phyloP scores from a whole-genome alignment of 176 grass and related monocot genomes.

The maize (Zea mays) region DNA sequence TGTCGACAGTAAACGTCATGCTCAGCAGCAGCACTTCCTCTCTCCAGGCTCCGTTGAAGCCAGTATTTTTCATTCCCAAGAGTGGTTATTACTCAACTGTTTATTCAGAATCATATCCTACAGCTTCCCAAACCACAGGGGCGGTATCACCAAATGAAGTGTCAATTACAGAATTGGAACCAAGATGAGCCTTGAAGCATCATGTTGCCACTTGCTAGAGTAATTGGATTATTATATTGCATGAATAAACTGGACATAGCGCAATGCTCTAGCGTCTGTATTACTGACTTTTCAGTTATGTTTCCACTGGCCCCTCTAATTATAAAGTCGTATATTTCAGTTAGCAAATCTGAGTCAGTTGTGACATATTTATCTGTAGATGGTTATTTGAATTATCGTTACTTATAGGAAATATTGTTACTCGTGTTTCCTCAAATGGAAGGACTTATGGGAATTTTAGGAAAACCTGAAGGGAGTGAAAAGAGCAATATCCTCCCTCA shows the following conservation, averaged over 20 bases:
- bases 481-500: background rate
- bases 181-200: conserved; percentile 36
- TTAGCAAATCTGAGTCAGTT: background rate
- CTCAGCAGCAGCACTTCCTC: conserved; percentile 50
- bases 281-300: background rate
- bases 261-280: background rate
- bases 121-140: conserved; percentile 4
- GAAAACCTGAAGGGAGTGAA: background rate
- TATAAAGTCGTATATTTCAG: background rate
- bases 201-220: background rate
- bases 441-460: background rate
- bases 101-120: conserved; percentile 19
- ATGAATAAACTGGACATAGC: background rate
- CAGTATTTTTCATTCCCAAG: conserved; percentile 47
- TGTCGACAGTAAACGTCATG: conserved; percentile 63
- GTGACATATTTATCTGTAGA: background rate
- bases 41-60: conserved; percentile 45
- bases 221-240: background rate
- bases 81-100: conserved; percentile 24
- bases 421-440: background rate
- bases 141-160: conserved; percentile 35
- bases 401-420: too few relatives aligned
- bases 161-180: conserved; percentile 52
- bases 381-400: background rate
- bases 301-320: background rate